Evolutionary conservation across 176 grass and related monocot species (phyloP), one percentile per base, ranked within the genome.

Genomic region (Melocanna baccifera): DNA sequence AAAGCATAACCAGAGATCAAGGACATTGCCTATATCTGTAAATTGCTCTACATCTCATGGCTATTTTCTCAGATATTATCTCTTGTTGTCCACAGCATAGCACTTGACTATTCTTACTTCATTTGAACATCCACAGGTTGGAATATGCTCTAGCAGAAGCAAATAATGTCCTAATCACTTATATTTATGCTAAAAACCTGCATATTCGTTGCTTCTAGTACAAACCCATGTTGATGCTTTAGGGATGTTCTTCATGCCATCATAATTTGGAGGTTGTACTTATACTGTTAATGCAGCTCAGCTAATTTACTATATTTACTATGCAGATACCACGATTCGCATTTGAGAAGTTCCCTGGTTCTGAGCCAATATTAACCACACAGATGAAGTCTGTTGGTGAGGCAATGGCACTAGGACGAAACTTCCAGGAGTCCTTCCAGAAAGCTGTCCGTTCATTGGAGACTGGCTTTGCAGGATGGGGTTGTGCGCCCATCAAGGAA

Each of bases 351-450:
- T 99, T 99, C 61, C 96, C 96, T 86, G 96, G 96, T 43, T 96
- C 93, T 56, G 87, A 99, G 59, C 96, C 96, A 79, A 81, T 86
- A 81, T 71, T 99, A 81, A 99, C 96, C 40, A 99, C 96, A 88
- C 96, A 99, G 65, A 99, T 99, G 96, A 99, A 99, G 81, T 99
- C 96, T 51, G 96, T 99, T 80, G 96, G 96, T 43, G 96, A 99
- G 86, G 69, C 96, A 50, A 99, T 99, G 96, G 93, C 96, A 57
- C 46, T 99, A 7, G 96, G 96, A 6, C 89, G 96, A 25, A 99
- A 93, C 53, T 99, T 99, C 68, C 96, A 99, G 86, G 96, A 96
- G 72, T 99, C 96, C 5, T 99, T 96, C 52, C 96, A 99, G 79
- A 99, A 99, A 84, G 96, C 96, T 73, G 93, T 99, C 51, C 89